phyloP scores from a whole-genome alignment of 805 yeast species.

The Citeromyces matritensis region DNA sequence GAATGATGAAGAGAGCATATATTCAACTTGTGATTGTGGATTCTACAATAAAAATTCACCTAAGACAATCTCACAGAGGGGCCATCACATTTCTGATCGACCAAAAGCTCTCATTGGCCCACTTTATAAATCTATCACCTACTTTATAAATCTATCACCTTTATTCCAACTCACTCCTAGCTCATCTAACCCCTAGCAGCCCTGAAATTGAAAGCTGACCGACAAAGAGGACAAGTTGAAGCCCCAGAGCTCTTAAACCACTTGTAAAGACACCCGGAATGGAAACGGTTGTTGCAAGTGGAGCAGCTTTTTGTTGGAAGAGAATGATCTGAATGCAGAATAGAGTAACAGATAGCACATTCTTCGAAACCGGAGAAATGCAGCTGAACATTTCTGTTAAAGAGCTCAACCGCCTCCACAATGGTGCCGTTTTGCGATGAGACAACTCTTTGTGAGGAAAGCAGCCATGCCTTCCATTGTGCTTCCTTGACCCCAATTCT shows the following conservation, averaged over 20 bases:
- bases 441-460: slow-evolving; percentile 78
- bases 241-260: slow-evolving; percentile 95
- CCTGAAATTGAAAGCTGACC: slow-evolving; percentile 43
- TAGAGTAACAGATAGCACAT: slow-evolving; percentile 93
- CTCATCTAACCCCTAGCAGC: too few species aligned
- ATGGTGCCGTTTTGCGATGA: slow-evolving; percentile 63
- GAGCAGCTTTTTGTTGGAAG: slow-evolving; percentile 80
- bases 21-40: too few species aligned
- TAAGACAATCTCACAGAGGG: too few species aligned
- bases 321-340: slow-evolving; percentile 79
- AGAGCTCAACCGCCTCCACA: slow-evolving; percentile 49
- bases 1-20: too few species aligned
- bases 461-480: slow-evolving; percentile 90
- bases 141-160: too few species aligned
- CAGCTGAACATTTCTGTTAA: slow-evolving; percentile 59
- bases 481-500: slow-evolving; percentile 82
- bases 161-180: too few species aligned
- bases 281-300: slow-evolving; percentile 89
- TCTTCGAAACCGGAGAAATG: slow-evolving; percentile 93
- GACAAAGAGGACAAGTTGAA: slow-evolving; percentile 90
- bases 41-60: too few species aligned
- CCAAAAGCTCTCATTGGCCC: too few species aligned
- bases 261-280: slow-evolving; percentile 87
- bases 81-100: too few species aligned
- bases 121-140: too few species aligned